Evolutionary conservation across 306 rosid species (phyloP).

Genomic region (Prunus mongolica): DNA sequence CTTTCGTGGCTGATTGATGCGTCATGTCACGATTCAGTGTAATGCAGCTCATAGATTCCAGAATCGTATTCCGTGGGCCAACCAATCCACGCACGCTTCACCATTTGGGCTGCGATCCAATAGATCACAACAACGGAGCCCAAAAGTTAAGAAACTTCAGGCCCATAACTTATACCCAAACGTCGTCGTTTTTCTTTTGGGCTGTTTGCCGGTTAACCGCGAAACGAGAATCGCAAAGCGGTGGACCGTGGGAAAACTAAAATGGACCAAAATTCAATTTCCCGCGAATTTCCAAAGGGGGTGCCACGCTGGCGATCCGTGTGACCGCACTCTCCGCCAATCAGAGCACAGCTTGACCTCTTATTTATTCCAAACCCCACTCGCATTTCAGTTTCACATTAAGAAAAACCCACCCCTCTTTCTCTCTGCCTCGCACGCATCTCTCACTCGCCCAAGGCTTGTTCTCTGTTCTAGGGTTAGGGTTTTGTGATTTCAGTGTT

Average conservation of each 20-base stretch:
- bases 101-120: background rate
- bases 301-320: slow-evolving; percentile 34
- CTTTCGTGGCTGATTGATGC: background rate
- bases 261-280: background rate
- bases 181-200: background rate
- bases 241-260: background rate
- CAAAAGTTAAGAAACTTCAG: background rate
- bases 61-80: background rate
- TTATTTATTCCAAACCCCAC: slow-evolving; percentile 27
- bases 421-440: background rate
- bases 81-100: background rate
- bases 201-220: background rate
- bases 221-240: background rate
- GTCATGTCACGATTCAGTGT: background rate
- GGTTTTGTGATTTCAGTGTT: background rate
- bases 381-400: background rate
- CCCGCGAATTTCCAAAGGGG: slow-evolving; percentile 23
- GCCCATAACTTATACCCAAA: background rate
- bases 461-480: slow-evolving; percentile 35
- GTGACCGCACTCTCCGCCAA: slow-evolving; percentile 10
- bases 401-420: too few species aligned
- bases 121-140: too few species aligned
- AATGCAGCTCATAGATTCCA: background rate
- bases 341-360: background rate
- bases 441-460: background rate